Evolutionary conservation across 345 rosid genomes (phyloP).

Genomic region (Salix exigua): DNA sequence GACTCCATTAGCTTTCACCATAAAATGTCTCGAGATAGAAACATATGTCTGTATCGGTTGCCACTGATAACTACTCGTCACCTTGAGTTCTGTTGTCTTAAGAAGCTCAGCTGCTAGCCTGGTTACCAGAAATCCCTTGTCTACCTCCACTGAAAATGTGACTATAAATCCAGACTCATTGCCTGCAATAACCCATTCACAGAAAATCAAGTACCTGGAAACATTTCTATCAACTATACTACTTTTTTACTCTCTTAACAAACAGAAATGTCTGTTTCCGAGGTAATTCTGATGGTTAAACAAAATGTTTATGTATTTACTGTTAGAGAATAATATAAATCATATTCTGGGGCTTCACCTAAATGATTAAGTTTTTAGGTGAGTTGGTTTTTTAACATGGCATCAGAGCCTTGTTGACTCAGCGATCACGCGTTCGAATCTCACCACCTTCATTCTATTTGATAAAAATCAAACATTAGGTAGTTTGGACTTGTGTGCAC

Average conservation of each 20-base stretch:
- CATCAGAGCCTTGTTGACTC: too few species aligned
- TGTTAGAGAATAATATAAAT: too few species aligned
- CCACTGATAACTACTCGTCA: conserved; percentile 56
- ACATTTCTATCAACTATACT: not conserved
- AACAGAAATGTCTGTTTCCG: not conserved
- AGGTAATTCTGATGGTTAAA: not conserved
- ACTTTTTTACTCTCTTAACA: not conserved
- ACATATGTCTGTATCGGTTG: conserved; percentile 87
- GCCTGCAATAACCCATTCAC: conserved; percentile 38
- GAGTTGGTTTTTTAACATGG: too few species aligned
- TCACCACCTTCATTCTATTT: too few species aligned
- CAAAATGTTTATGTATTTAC: not conserved
- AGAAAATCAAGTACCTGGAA: not conserved
- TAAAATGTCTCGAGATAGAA: conserved; percentile 66
- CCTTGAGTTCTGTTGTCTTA: conserved; percentile 71
- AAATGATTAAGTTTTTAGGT: too few species aligned
- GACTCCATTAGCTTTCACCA: conserved; percentile 66
- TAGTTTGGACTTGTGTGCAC: too few species aligned
- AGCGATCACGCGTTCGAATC: too few species aligned
- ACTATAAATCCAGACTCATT: conserved; percentile 50
- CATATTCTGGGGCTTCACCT: too few species aligned
- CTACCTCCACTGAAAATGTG: conserved; percentile 71
- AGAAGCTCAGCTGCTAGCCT: conserved; percentile 68
- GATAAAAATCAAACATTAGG: too few species aligned
- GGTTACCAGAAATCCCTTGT: conserved; percentile 58